A percentile compares a stretch with the other conserved stretches of the same genome.
Evolutionary conservation across 495 filamentous ascomycete species (phyloP).

Genomic region (Pyrenopolyporus hunteri): DNA sequence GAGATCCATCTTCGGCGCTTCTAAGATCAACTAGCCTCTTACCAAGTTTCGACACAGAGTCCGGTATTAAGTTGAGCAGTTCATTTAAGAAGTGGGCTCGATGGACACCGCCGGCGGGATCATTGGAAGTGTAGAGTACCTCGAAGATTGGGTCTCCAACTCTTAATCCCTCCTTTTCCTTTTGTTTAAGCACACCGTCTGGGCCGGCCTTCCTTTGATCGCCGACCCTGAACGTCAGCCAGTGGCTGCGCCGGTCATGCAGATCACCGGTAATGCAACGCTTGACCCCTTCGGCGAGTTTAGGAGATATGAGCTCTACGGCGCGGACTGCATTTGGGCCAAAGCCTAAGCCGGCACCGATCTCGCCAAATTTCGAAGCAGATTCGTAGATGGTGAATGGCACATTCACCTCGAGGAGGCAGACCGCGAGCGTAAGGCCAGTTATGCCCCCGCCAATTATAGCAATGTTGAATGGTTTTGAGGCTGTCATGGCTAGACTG

Average conservation of each 20-base stretch:
- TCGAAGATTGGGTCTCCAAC: conserved; percentile 42
- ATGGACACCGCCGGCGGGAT: conserved; percentile 51
- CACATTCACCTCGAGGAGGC: conserved; percentile 49
- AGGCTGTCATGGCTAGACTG: conserved; percentile 2
- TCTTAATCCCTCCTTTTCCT: conserved; percentile 29
- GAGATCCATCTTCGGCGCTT: conserved; percentile 38
- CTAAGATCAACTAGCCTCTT: conserved; percentile 46
- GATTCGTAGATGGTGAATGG: conserved; percentile 61
- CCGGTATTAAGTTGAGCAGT: conserved; percentile 61
- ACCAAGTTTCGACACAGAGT: conserved; percentile 52
- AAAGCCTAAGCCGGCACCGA: conserved; percentile 69
- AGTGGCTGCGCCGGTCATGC: conserved; percentile 8
- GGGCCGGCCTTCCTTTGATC: conserved; percentile 29
- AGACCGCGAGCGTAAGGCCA: conserved; percentile 57
- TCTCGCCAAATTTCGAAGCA: conserved; percentile 54
- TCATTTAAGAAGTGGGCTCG: conserved; percentile 66
- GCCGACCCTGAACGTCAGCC: conserved; percentile 37
- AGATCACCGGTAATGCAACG: conserved; percentile 45
- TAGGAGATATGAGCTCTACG: conserved; percentile 58
- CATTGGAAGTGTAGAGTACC: conserved; percentile 28
- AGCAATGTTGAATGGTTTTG: conserved; percentile 50
- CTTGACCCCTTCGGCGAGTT: conserved; percentile 47
- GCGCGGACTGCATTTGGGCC: conserved; percentile 64
- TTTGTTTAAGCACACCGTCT: conserved; percentile 26
- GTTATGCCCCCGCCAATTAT: conserved; percentile 64